Conservation (phyloP, 345 rosid genomes). For the Acer negundo region DNA sequence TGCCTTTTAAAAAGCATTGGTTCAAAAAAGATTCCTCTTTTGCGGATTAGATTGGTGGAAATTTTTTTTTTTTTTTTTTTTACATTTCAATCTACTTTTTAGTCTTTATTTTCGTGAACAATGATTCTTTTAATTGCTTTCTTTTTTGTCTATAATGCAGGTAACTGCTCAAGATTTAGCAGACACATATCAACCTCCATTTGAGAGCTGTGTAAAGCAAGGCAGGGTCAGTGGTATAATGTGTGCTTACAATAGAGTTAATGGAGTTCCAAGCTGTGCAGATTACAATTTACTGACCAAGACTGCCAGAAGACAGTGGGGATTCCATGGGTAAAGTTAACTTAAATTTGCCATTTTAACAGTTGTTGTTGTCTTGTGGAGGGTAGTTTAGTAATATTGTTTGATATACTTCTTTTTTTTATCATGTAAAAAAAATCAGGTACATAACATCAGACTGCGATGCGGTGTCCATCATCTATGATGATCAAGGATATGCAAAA, state of each 20-base stretch:
- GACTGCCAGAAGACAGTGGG: conserved; percentile 68
- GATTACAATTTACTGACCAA: conserved; percentile 59
- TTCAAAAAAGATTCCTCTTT: conserved; percentile 19
- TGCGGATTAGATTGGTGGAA: conserved; percentile 1
- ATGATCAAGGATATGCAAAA: conserved; percentile 63
- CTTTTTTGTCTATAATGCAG: neutral
- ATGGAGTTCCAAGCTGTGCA: conserved; percentile 80
- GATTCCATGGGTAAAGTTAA: conserved; percentile 60
- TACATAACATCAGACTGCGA: conserved; percentile 91
- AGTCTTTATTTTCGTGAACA: neutral
- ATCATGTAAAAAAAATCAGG: conserved; percentile 32
- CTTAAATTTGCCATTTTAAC: neutral
- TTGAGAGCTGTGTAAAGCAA: conserved; percentile 65
- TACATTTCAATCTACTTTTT: neutral
- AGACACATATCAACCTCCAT: conserved; percentile 89
- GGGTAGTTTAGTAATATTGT: neutral
- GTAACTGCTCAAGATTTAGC: conserved; percentile 61
- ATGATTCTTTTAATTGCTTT: neutral
- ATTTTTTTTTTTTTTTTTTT: too few species aligned
- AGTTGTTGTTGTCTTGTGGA: neutral
- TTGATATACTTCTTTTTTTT: too few species aligned
- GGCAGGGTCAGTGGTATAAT: conserved; percentile 77
- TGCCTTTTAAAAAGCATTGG: neutral
- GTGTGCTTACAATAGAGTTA: conserved; percentile 87
- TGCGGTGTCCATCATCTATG: conserved; percentile 68